These are phyloP conservation scores for Apophysomyces elegans DNA, from an alignment of 371 early-diverging fungal genomes.

Conservation along the genomic window DNA sequence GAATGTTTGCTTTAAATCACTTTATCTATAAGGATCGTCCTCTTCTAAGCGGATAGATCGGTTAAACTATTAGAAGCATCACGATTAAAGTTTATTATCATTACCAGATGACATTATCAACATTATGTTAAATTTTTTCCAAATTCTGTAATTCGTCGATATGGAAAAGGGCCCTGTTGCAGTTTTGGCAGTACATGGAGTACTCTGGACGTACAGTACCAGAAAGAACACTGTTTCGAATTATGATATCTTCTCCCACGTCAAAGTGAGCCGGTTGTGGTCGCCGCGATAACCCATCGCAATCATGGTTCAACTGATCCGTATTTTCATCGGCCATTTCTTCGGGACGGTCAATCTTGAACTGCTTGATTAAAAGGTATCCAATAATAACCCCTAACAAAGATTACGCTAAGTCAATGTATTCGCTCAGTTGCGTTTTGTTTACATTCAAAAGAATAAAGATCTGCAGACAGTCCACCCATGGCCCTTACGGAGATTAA, in stretches of 20 bases:
- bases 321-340: not conserved
- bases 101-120: not conserved
- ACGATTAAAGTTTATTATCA: no score
- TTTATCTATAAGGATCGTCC: no score
- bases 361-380: slow-evolving; percentile 45
- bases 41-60: no score
- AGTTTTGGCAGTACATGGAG: not conserved
- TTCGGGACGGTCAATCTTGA: slow-evolving; percentile 22
- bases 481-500: slow-evolving; percentile 38
- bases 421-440: not conserved
- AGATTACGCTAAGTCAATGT: no score
- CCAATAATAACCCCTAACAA: slow-evolving; percentile 46
- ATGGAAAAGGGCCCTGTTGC: not conserved
- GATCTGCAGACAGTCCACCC: slow-evolving; percentile 45
- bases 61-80: no score
- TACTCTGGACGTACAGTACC: not conserved
- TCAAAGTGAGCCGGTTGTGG: not conserved
- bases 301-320: not conserved
- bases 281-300: not conserved
- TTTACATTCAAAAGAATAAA: slow-evolving; percentile 55
- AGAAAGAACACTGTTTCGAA: not conserved
- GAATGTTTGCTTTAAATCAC: no score
- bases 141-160: not conserved
- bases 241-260: not conserved
- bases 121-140: not conserved